These are phyloP conservation scores for Linanthus parryae DNA, from an alignment of 148 eudicot species.

Conservation along the genomic window DNA sequence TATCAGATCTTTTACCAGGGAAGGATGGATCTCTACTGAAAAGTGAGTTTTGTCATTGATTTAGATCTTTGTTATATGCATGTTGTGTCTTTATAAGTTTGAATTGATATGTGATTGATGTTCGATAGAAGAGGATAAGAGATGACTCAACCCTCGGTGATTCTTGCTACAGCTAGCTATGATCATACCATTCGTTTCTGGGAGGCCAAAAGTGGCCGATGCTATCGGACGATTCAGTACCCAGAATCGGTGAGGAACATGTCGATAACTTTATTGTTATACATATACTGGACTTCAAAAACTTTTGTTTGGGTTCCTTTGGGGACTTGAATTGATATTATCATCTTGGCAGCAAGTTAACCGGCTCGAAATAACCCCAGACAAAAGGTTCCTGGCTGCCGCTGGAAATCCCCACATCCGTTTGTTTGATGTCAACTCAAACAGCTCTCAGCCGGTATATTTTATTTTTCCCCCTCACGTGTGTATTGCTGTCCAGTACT, in stretches of 20 bases:
- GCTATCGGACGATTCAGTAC: slow-evolving; percentile 85
- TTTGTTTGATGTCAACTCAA: slow-evolving; percentile 78
- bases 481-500: no score
- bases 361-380: slow-evolving; percentile 91
- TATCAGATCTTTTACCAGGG: no score
- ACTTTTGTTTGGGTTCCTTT: background rate
- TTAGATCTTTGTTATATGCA: no score
- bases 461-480: no score
- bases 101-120: no score
- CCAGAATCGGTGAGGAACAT: slow-evolving; percentile 65
- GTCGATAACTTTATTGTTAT: background rate
- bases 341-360: slow-evolving; percentile 74
- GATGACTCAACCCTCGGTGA: slow-evolving; percentile 24
- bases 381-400: slow-evolving; percentile 81
- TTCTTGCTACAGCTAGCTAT: slow-evolving; percentile 77
- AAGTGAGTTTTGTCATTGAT: no score
- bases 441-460: slow-evolving; percentile 72
- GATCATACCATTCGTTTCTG: slow-evolving; percentile 94
- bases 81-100: no score
- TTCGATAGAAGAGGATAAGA: no score
- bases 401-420: slow-evolving; percentile 97
- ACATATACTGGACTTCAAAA: no score
- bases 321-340: slow-evolving; percentile 4
- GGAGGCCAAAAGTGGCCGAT: slow-evolving; percentile 87
- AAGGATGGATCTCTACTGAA: no score